Evolutionary conservation across 768 basidiomycete species (phyloP).

Genomic region (Leccinum obscurum): DNA sequence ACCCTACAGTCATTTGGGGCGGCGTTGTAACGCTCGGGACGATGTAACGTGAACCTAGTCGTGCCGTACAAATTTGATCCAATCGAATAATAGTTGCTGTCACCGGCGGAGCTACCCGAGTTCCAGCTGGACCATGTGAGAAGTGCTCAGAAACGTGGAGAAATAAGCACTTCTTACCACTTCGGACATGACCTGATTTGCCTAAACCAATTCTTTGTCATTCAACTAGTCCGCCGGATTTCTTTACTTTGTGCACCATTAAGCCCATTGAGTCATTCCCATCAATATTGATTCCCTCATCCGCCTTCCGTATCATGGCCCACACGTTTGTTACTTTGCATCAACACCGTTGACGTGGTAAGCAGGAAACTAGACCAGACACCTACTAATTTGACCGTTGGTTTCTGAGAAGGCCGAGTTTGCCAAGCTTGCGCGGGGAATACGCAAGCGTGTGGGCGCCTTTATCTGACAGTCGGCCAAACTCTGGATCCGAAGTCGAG

Average conservation of each 20-base stretch:
- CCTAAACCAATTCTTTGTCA: not conserved
- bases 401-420: not conserved
- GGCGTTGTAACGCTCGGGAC: not conserved
- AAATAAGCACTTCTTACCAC: too few species aligned
- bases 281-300: too few species aligned
- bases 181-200: too few species aligned
- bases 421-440: not conserved
- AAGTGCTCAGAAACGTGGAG: not conserved
- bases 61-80: not conserved
- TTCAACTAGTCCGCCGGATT: too few species aligned
- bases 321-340: not conserved
- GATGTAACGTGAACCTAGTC: not conserved
- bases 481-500: not conserved
- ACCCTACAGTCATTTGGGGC: conserved; percentile 11
- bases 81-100: not conserved
- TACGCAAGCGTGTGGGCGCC: not conserved
- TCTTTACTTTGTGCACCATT: not conserved
- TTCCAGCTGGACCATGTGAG: not conserved
- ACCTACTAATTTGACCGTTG: not conserved
- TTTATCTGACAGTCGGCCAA: not conserved
- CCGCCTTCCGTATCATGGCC: too few species aligned
- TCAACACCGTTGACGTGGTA: not conserved
- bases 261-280: too few species aligned
- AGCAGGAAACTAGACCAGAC: not conserved
- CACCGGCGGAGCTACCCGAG: too few species aligned